phyloP scores from a whole-genome alignment of 352 stramenopile species.

The Globisporangium heterothallicum region DNA sequence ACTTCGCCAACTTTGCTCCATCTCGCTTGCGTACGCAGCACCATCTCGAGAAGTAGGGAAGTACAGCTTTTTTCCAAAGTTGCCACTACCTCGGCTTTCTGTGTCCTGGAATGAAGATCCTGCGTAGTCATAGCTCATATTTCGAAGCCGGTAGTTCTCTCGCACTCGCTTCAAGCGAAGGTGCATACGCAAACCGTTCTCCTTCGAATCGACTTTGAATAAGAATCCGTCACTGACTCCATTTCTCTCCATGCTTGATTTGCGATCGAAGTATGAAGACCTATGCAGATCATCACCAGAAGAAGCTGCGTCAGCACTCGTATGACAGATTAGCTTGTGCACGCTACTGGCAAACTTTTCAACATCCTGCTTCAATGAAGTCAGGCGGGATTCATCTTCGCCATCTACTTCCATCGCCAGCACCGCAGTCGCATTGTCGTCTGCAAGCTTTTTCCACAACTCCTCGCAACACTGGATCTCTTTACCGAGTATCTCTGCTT shows the following conservation, averaged over 20 bases:
- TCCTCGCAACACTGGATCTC: conserved; percentile 47
- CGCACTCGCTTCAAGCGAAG: conserved; percentile 58
- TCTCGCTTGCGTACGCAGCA: conserved; percentile 18
- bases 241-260: neutral
- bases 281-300: neutral
- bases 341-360: conserved; percentile 77
- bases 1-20: conserved; percentile 59
- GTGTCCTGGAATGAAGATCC: conserved; percentile 40
- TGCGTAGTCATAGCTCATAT: conserved; percentile 56
- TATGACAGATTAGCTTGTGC: conserved; percentile 50
- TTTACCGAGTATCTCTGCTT: conserved; percentile 43
- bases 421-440: conserved; percentile 27
- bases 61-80: conserved; percentile 17
- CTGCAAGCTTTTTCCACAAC: conserved; percentile 51
- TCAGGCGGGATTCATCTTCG: conserved; percentile 36
- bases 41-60: conserved; percentile 31
- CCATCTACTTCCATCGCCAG: conserved; percentile 22
- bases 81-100: conserved; percentile 33
- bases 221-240: conserved; percentile 24
- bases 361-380: conserved; percentile 60
- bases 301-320: neutral
- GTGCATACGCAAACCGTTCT: conserved; percentile 76
- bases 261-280: neutral
- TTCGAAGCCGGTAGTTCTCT: conserved; percentile 60
- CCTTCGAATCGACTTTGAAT: conserved; percentile 59